Conservation (phyloP, 2,329 filamentous ascomycete genomes). For the Cryphonectria radicalis region DNA sequence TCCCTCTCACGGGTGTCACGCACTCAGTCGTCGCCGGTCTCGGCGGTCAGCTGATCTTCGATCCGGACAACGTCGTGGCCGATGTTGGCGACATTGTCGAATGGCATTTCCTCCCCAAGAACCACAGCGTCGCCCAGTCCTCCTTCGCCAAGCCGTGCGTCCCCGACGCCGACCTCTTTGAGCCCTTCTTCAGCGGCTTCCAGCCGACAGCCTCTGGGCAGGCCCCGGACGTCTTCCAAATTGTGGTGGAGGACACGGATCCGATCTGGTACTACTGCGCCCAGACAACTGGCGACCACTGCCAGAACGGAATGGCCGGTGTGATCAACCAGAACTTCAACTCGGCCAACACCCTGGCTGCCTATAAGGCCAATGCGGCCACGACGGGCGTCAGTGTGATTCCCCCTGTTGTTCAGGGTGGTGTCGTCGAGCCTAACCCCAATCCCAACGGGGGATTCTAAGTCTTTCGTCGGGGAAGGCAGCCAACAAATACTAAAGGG, state of each 20-base stretch:
- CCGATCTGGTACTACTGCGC: constrained; percentile 53
- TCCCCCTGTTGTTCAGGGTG: constrained; percentile 42
- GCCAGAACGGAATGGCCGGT: constrained; percentile 54
- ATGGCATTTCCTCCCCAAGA: constrained; percentile 57
- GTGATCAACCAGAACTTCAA: constrained; percentile 55
- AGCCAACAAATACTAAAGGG: neutral
- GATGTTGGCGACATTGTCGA: constrained; percentile 57
- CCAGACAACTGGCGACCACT: constrained; percentile 48
- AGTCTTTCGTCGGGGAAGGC: neutral
- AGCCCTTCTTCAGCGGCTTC: constrained; percentile 51
- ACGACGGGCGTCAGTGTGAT: constrained; percentile 38
- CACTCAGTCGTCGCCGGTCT: constrained; percentile 52
- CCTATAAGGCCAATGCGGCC: constrained; percentile 44
- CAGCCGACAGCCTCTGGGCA: constrained; percentile 43
- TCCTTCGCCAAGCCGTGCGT: constrained; percentile 48
- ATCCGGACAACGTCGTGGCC: constrained; percentile 54
- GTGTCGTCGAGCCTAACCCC: constrained; percentile 45
- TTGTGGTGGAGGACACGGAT: constrained; percentile 46
- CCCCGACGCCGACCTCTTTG: constrained; percentile 41
- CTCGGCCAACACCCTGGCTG: constrained; percentile 42
- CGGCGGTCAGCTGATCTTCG: constrained; percentile 49
- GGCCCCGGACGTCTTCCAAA: constrained; percentile 48
- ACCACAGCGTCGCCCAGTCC: constrained; percentile 53
- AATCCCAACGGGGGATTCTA: constrained; percentile 47
- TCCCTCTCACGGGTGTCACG: constrained; percentile 45